Base-by-base conservation (phyloP, 768 basidiomycete species). In the Mycena pura region DNA sequence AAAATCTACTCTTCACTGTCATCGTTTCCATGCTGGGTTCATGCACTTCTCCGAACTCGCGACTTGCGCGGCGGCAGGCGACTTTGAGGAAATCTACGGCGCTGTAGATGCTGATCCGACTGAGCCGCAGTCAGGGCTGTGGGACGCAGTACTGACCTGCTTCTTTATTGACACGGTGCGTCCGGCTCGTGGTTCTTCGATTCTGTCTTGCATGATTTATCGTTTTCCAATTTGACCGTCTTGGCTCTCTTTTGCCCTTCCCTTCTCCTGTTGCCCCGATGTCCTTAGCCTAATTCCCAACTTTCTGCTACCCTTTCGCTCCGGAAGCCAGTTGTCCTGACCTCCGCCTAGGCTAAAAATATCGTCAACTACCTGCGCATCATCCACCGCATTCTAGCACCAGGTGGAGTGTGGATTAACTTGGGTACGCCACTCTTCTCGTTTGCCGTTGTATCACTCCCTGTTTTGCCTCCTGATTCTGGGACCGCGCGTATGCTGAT, bases 141-240 rank as follows among this genome's bases (percentile, higher is more conserved):
- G 94, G 94, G 88, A 96, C 65, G 92, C 91, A 0, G 83, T 99
- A 7, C 74, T 97, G 64, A 98, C 95, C 1, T 98, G 95, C 72
- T 99, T 98, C 82, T 99, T 98, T 80, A 89, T 99, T 48, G 96
- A 99, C 70, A 97, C 95, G 4, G 95, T 94, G 66, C 62, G 84
- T 68, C 1, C 7, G 29, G 29, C 15, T 14, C 49, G 10, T 9
- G 34, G 10, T 17, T 17, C 34, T 9, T 36, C 34, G 34, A 36
- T n/a, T n/a, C n/a, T n/a, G n/a, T n/a, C n/a, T n/a, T n/a, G n/a
- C n/a, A n/a, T n/a, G n/a, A n/a, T n/a, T n/a, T n/a, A n/a, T n/a
- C n/a, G n/a, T n/a, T n/a, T n/a, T n/a, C n/a, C n/a, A n/a, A n/a
- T n/a, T n/a, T n/a, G n/a, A n/a, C n/a, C n/a, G n/a, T n/a, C n/a